Evolutionary conservation across 2,329 filamentous ascomycete genomes (phyloP).

Genomic region (Pseudomassariella vexata): DNA sequence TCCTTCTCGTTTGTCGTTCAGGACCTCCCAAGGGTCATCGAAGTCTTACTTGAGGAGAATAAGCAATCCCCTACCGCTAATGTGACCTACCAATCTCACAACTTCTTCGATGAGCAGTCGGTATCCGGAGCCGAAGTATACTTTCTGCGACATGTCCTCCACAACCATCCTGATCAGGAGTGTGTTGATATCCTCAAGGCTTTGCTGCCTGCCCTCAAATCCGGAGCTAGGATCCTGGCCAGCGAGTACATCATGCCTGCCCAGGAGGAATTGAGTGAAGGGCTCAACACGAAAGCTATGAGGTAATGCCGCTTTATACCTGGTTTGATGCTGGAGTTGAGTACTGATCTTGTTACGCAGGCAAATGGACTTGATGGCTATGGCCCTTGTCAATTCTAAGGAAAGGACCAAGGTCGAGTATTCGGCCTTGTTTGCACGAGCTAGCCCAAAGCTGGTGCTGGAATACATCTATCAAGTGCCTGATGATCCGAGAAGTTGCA

Average conservation of each 20-base stretch:
- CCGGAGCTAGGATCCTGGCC: conserved; percentile 28
- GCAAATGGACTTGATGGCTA: too few relatives aligned
- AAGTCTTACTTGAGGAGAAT: conserved; percentile 39
- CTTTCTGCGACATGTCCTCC: conserved; percentile 39
- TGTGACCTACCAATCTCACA: conserved; percentile 25
- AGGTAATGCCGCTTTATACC: too few relatives aligned
- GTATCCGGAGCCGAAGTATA: conserved; percentile 34
- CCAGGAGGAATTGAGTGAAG: too few relatives aligned
- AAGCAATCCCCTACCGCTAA: conserved; percentile 28
- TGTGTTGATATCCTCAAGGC: conserved; percentile 26
- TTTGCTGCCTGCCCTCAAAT: conserved; percentile 32
- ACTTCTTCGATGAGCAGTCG: conserved; percentile 38
- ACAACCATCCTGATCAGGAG: conserved; percentile 40
- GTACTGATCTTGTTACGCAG: too few relatives aligned
- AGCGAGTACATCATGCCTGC: conserved; percentile 11
- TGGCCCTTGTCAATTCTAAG: too few relatives aligned
- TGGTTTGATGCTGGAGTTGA: too few relatives aligned
- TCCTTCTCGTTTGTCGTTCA: conserved; percentile 51
- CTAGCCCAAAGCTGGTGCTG: too few relatives aligned
- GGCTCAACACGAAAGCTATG: too few relatives aligned
- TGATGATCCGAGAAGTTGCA: too few relatives aligned
- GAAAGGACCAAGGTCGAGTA: too few relatives aligned
- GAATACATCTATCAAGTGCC: too few relatives aligned
- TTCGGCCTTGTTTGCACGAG: too few relatives aligned
- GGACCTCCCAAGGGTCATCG: conserved; percentile 43